Evolutionary conservation across 768 basidiomycete species (phyloP).

Genomic region (Chiua virens): DNA sequence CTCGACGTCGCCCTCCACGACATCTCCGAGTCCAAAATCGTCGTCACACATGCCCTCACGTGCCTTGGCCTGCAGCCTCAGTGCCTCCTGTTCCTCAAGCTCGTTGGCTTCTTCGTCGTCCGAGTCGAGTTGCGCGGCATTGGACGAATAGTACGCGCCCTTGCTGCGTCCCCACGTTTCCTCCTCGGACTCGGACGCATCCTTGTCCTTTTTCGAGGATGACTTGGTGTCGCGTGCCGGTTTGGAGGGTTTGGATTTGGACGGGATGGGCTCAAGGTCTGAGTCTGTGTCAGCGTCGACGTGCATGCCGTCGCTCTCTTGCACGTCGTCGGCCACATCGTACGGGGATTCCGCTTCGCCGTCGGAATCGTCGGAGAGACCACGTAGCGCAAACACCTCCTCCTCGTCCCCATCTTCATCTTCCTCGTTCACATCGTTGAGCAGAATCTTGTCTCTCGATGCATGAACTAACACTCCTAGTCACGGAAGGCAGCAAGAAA

Average conservation of each 20-base stretch:
- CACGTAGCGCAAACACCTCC: slow-evolving; percentile 77
- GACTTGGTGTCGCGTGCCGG: slow-evolving; percentile 12
- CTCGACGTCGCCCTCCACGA: slow-evolving; percentile 37
- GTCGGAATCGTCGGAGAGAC: slow-evolving; percentile 40
- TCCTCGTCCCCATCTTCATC: slow-evolving; percentile 62
- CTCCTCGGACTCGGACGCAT: slow-evolving; percentile 33
- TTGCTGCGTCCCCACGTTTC: slow-evolving; percentile 81
- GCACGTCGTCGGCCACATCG: slow-evolving; percentile 10
- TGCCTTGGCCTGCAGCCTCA: slow-evolving; percentile 71
- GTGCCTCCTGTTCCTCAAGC: slow-evolving; percentile 86
- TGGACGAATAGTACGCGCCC: slow-evolving; percentile 83
- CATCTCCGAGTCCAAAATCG: slow-evolving; percentile 82
- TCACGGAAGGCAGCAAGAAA: background rate
- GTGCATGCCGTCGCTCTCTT: slow-evolving; percentile 23
- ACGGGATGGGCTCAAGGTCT: background rate
- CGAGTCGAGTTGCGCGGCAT: slow-evolving; percentile 75
- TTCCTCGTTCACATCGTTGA: slow-evolving; percentile 57
- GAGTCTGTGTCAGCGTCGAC: slow-evolving; percentile 9
- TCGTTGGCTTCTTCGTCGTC: slow-evolving; percentile 89
- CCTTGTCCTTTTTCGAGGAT: background rate
- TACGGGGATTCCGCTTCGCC: slow-evolving; percentile 32
- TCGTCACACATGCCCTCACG: slow-evolving; percentile 70
- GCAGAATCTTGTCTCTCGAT: slow-evolving; percentile 71
- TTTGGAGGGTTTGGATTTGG: slow-evolving; percentile 14
- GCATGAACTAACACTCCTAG: slow-evolving; percentile 58